Conservation (phyloP, 1,139 yeast species). For the Suhomyces yuchorum region DNA sequence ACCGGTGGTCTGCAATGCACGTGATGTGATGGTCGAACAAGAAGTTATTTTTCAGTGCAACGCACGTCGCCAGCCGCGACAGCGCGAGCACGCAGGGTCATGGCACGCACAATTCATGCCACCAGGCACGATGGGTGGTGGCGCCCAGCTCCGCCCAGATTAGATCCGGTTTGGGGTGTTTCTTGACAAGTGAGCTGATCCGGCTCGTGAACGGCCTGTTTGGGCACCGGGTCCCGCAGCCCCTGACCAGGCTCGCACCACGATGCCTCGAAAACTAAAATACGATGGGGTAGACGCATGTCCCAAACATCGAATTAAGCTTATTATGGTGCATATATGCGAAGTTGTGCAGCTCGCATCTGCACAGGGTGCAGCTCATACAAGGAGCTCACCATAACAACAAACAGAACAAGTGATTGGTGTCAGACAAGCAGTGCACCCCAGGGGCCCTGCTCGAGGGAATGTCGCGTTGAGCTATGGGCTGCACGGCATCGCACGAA, state of each 20-base stretch:
- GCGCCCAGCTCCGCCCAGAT: no score
- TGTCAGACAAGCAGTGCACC: no score
- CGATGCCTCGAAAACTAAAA: not conserved
- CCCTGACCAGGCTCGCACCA: not conserved
- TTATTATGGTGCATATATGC: constrained; percentile 1
- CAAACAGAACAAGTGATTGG: constrained; percentile 1
- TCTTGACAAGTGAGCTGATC: no score
- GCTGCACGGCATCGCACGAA: no score
- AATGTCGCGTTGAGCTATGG: no score
- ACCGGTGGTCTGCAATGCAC: not conserved
- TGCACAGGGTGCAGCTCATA: not conserved
- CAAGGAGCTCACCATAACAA: not conserved
- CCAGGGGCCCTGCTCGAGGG: no score
- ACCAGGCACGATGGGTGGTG: not conserved
- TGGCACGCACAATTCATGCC: not conserved
- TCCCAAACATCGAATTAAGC: not conserved
- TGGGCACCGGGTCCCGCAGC: not conserved
- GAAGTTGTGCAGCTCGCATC: constrained; percentile 1
- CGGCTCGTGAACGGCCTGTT: not conserved
- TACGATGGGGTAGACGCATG: constrained; percentile 1
- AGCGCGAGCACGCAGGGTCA: not conserved
- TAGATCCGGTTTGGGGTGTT: no score
- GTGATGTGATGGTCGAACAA: not conserved
- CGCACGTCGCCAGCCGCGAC: not conserved
- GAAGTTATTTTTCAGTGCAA: not conserved